These are phyloP conservation scores for Daedaleopsis sinensis DNA, from an alignment of 768 basidiomycete species.

Conservation along the genomic window DNA sequence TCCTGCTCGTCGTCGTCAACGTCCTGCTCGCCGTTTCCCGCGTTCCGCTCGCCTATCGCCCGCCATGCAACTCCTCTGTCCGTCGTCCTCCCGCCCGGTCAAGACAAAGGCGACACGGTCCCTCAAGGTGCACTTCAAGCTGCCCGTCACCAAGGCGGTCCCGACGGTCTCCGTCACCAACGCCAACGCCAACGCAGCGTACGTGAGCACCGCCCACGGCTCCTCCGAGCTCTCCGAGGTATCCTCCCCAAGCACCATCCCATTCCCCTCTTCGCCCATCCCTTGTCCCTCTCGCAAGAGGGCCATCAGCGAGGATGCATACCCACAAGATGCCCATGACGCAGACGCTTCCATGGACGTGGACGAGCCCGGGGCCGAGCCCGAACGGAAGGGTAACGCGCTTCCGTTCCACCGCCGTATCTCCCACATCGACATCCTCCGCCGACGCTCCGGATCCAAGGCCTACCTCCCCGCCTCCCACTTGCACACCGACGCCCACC, in stretches of 20 bases:
- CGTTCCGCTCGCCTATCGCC: background rate
- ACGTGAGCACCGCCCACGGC: conserved; percentile 10
- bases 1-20: background rate
- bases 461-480: conserved; percentile 29
- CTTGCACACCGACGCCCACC: conserved; percentile 18
- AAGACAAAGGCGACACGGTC: conserved; percentile 12
- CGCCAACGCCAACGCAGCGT: conserved; percentile 33
- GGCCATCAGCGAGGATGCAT: conserved; percentile 15
- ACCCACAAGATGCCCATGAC: conserved; percentile 1
- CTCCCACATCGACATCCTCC: conserved; percentile 29
- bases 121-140: conserved; percentile 21
- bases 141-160: conserved; percentile 28
- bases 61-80: conserved; percentile 13
- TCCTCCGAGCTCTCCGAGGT: background rate
- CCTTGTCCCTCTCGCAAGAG: conserved; percentile 21
- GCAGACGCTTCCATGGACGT: no score
- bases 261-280: conserved; percentile 39
- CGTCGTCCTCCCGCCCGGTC: conserved; percentile 7
- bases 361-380: conserved; percentile 1
- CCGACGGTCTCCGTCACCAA: conserved; percentile 43
- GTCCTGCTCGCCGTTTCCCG: background rate
- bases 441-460: conserved; percentile 38
- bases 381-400: background rate
- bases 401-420: background rate
- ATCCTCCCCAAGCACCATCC: conserved; percentile 29